Base-by-base conservation (phyloP, 2,329 filamentous ascomycete species). In the Paecilomyces niveus region DNA sequence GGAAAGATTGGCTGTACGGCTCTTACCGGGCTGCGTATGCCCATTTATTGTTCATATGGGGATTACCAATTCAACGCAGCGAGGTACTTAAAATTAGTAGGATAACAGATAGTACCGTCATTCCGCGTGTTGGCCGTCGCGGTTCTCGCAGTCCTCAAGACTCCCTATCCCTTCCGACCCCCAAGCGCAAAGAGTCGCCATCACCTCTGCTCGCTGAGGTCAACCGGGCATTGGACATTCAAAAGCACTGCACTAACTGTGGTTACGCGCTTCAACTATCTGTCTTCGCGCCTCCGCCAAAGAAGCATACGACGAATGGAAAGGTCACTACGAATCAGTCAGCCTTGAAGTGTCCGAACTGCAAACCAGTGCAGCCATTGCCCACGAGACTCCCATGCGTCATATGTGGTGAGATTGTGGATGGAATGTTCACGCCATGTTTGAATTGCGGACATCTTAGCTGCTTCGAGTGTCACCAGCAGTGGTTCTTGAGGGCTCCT, bases 11-110 rank as follows among this genome's bases (percentile, higher is more conserved):
- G 62, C 72, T 81, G 51, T 82, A 81, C 63, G 72, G 71, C 6
- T 74, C 78, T 1, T 88, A 85, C 73, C 79, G 83, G 50, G 71
- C 76, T 55, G 75, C 79, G 52, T 87, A 87, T 68, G 83, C 85
- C 3, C 74, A 84, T 54, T 74, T 85, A 57, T 75, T 87, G 3
- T 80, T 79, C n/a, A 78, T 81, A 8, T 87, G 84, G 85, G 79
- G 78, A 11, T 63, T 87, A 10, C 73, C 78, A 11, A 76, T 82
- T 22, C 75, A 82, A 62, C 77, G 80, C 54, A 80, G 81, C 13
- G 84, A 87, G 67, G 74, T 87, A 1, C 74, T 85, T 26, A 85
- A 85, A 63, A 81, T 83, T 58, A 80, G 81, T 54, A 76, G 76
- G 0, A 65, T 78, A 4, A 68, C 72, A 9, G 70, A 74, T 58